Conservation (phyloP, 768 basidiomycete genomes). For the Ramaria rubella region DNA sequence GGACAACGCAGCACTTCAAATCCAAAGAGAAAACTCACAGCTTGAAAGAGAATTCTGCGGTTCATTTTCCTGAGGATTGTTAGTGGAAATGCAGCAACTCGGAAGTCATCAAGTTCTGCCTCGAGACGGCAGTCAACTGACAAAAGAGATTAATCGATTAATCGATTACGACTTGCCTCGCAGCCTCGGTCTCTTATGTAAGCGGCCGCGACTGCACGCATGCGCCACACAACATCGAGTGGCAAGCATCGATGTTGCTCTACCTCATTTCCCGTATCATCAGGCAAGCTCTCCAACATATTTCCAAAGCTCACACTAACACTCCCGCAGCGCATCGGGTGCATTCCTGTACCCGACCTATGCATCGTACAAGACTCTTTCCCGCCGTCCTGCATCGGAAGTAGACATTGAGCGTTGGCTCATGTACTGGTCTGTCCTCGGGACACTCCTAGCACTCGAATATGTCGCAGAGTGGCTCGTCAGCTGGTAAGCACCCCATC, state of each 20-base stretch:
- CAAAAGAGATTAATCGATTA: too few relatives aligned
- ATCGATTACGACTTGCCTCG: too few relatives aligned
- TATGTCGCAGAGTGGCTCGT: constrained; percentile 82
- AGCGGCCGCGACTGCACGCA: too few relatives aligned
- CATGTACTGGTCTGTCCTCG: constrained; percentile 90
- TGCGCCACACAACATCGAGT: not conserved
- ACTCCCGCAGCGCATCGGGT: constrained; percentile 37
- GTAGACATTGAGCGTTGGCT: constrained; percentile 88
- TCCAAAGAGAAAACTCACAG: too few relatives aligned
- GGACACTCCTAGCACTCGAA: constrained; percentile 75
- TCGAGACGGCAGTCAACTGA: too few relatives aligned
- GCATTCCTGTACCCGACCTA: constrained; percentile 92
- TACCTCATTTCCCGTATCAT: constrained; percentile 36
- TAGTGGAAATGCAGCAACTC: too few relatives aligned
- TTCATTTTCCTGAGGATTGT: too few relatives aligned
- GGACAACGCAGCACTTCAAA: too few relatives aligned
- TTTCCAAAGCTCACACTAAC: not conserved
- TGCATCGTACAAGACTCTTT: constrained; percentile 92
- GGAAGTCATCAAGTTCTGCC: too few relatives aligned
- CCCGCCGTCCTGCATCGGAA: constrained; percentile 78
- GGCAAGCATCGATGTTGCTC: constrained; percentile 31
- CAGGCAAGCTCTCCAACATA: constrained; percentile 25
- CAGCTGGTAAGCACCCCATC: constrained; percentile 55
- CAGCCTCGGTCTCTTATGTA: not conserved
- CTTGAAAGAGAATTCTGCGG: too few relatives aligned